These are phyloP conservation scores for Penicillium sumatraense DNA, from an alignment of 2,329 filamentous ascomycete species.

Conservation along the genomic window DNA sequence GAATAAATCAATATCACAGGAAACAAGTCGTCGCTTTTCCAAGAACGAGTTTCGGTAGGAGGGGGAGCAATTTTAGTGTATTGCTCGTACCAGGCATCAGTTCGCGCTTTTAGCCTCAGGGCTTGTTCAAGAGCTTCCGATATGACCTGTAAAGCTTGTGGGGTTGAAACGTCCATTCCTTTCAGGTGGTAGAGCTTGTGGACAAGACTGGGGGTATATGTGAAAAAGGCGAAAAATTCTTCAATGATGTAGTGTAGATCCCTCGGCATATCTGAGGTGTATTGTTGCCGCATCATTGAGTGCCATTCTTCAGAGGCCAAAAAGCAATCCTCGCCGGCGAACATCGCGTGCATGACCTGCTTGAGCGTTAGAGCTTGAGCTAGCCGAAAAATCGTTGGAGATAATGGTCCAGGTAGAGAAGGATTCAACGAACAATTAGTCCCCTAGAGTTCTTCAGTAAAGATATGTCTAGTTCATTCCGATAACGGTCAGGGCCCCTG, in stretches of 20 bases:
- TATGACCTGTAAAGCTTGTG: conserved; percentile 13
- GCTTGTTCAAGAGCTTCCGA: conserved; percentile 20
- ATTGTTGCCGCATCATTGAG: conserved; percentile 28
- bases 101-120: conserved; percentile 26
- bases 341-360: conserved; percentile 37
- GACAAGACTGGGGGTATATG: conserved; percentile 30
- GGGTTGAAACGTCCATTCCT: conserved; percentile 16
- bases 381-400: not conserved
- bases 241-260: conserved; percentile 28
- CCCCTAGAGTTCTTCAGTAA: conserved; percentile 33
- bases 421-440: conserved; percentile 30
- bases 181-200: conserved; percentile 31
- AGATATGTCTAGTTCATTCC: conserved; percentile 25
- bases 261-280: conserved; percentile 12
- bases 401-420: not conserved
- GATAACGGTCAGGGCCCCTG: conserved; percentile 28
- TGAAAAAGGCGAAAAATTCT: conserved; percentile 33
- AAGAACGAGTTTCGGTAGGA: conserved; percentile 25
- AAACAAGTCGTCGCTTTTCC: conserved; percentile 23
- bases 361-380: not conserved
- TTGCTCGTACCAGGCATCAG: conserved; percentile 27
- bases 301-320: conserved; percentile 31
- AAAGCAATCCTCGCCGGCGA: conserved; percentile 33
- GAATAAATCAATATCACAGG: conserved; percentile 28
- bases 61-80: conserved; percentile 21